A percentile compares a stretch with the other conserved stretches of the same genome.
Evolutionary conservation across 176 grass and related monocot genomes (phyloP).

Genomic region (Phoenix dactylifera): DNA sequence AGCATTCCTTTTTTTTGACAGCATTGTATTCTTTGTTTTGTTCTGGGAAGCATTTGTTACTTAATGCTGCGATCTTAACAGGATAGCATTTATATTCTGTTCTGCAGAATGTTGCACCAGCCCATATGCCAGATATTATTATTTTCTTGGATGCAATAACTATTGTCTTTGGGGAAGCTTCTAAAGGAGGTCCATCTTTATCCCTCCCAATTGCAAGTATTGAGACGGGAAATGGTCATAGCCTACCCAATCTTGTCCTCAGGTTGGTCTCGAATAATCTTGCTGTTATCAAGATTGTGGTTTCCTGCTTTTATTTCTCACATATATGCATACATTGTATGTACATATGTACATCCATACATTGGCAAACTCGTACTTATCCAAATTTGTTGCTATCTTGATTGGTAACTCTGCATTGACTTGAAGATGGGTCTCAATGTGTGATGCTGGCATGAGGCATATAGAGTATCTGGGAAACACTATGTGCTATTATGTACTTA

Average conservation of each 20-base stretch:
- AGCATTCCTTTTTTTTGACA: neutral
- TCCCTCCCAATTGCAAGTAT: constrained; percentile 91
- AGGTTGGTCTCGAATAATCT: constrained; percentile 36
- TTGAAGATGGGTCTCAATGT: too few species aligned
- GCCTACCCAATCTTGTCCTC: constrained; percentile 77
- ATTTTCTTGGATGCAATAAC: constrained; percentile 91
- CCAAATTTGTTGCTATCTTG: too few species aligned
- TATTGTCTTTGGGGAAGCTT: constrained; percentile 82
- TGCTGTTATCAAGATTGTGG: neutral
- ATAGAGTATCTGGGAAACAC: too few species aligned
- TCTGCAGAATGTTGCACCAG: constrained; percentile 80
- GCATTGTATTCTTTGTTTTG: neutral
- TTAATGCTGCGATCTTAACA: constrained; percentile 1
- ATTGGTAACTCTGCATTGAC: too few species aligned
- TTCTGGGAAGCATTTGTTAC: too few species aligned
- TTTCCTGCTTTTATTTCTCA: too few species aligned
- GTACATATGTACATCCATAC: too few species aligned
- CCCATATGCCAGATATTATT: constrained; percentile 64
- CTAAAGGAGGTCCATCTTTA: constrained; percentile 58
- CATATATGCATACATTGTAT: too few species aligned
- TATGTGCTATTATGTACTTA: too few species aligned
- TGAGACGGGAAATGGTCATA: constrained; percentile 77
- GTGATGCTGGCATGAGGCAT: too few species aligned
- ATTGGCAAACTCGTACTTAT: too few species aligned
- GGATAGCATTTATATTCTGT: constrained; percentile 19